These are phyloP conservation scores for Coniochaeta sp. DNA, from an alignment of 2,329 filamentous ascomycete genomes.

Conservation along the genomic window DNA sequence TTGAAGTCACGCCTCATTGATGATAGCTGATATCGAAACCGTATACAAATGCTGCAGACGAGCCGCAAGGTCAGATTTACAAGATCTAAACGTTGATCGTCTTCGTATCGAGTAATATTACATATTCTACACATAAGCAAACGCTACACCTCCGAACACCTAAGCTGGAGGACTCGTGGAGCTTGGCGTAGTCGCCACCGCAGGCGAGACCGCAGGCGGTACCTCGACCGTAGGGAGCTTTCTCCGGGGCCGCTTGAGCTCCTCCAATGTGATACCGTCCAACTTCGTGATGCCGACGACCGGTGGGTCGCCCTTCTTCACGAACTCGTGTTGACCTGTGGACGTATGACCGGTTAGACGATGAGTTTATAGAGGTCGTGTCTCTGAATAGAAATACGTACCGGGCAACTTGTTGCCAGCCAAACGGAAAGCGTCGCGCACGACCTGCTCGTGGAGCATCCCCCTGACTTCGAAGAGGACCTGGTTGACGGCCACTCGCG, in stretches of 20 bases:
- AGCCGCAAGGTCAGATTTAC: background rate
- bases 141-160: background rate
- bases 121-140: background rate
- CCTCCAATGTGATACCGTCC: conserved; percentile 73
- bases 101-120: background rate
- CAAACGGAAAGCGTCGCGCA: conserved; percentile 84
- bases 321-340: conserved; percentile 79
- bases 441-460: conserved; percentile 88
- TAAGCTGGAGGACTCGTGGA: conserved; percentile 25
- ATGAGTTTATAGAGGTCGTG: background rate
- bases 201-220: conserved; percentile 18
- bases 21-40: background rate
- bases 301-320: conserved; percentile 82
- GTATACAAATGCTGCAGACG: background rate
- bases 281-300: conserved; percentile 92
- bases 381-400: conserved; percentile 31
- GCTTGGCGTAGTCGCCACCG: background rate
- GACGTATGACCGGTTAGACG: background rate
- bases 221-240: conserved; percentile 43
- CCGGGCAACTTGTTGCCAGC: conserved; percentile 93
- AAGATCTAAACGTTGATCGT: background rate
- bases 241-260: conserved; percentile 72
- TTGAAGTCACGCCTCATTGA: background rate
- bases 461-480: conserved; percentile 91
- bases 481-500: conserved; percentile 81